These are phyloP conservation scores for Glycine latifolia DNA, from an alignment of 306 rosid species.

Conservation along the genomic window DNA sequence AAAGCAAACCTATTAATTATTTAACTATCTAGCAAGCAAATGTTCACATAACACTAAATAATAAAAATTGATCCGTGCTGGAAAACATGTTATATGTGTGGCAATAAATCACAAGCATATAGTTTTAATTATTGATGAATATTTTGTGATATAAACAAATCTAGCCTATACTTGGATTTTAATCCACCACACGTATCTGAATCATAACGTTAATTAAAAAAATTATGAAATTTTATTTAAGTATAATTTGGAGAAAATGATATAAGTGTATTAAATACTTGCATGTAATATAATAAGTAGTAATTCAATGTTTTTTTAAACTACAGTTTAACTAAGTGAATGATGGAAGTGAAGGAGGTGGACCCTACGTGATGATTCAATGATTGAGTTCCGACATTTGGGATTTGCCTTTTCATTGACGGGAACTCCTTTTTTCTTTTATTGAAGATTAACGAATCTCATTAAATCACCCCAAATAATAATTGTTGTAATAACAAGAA, in stretches of 20 bases:
- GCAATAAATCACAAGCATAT: background rate
- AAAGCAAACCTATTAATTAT: background rate
- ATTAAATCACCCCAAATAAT: constrained; percentile 16
- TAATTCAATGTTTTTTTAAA: background rate
- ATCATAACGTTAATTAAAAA: background rate
- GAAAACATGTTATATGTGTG: background rate
- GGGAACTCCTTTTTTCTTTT: constrained; percentile 40
- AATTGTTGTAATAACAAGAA: background rate
- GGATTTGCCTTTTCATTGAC: constrained; percentile 29
- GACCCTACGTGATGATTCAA: constrained; percentile 34
- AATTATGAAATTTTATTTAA: background rate
- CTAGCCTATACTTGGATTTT: background rate
- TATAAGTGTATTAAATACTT: background rate
- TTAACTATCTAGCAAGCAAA: too few species aligned
- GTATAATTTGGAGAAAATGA: background rate
- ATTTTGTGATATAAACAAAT: background rate
- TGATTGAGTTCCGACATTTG: constrained; percentile 46
- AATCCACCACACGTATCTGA: constrained; percentile 9
- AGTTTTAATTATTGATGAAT: background rate
- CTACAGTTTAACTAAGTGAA: background rate
- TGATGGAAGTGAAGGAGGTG: constrained; percentile 1
- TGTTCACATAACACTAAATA: background rate
- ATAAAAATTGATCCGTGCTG: background rate
- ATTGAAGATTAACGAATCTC: constrained; percentile 32
- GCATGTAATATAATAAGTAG: background rate